phyloP scores from a whole-genome alignment of 305 asterid species.

The Fraxinus nigra region DNA sequence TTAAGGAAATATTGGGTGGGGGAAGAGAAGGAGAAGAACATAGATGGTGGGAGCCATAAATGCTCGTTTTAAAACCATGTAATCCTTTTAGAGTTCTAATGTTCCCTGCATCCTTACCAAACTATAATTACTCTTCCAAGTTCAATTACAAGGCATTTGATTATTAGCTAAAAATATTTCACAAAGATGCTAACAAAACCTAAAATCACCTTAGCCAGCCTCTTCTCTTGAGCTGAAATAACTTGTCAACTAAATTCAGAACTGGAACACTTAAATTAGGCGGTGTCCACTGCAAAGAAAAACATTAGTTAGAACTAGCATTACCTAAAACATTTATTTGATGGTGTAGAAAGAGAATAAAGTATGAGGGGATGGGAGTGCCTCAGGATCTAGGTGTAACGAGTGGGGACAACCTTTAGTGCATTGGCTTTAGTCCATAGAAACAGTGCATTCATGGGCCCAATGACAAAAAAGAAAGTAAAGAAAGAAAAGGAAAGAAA shows the following conservation, averaged over 20 bases:
- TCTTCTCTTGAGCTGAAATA: conserved; percentile 92
- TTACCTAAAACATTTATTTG: conserved; percentile 2
- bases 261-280: conserved; percentile 91
- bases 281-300: conserved; percentile 88
- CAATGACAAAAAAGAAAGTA: not conserved
- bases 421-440: not conserved
- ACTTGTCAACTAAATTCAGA: conserved; percentile 82
- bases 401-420: not conserved
- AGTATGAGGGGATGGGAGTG: not conserved
- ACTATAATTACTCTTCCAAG: not conserved
- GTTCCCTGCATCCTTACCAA: not conserved
- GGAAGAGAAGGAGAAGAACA: not conserved
- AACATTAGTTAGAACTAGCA: conserved; percentile 26
- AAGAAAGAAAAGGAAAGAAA: not conserved
- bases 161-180: conserved; percentile 12
- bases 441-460: not conserved
- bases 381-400: conserved; percentile 14
- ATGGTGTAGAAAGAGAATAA: not conserved
- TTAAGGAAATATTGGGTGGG: not conserved
- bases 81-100: not conserved
- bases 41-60: not conserved
- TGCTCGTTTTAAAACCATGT: not conserved
- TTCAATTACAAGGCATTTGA: not conserved
- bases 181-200: conserved; percentile 17
- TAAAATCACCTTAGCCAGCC: conserved; percentile 91